phyloP scores from a whole-genome alignment of 371 early-diverging fungal genomes.

The Dichotomocladium elegans region DNA sequence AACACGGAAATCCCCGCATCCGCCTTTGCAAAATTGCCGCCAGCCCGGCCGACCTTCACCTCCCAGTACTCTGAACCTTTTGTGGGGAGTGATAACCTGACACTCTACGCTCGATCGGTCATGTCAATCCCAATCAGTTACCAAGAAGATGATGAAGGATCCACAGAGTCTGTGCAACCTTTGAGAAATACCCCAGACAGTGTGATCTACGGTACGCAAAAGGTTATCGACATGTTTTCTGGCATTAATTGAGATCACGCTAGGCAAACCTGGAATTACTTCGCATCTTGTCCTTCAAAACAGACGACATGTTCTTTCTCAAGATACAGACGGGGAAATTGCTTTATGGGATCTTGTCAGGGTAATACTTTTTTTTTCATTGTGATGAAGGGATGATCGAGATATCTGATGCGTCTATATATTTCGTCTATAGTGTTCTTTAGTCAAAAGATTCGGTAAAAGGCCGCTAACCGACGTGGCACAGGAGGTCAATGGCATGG shows the following conservation, averaged over 20 bases:
- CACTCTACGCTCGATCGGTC: constrained; percentile 45
- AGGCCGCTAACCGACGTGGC: constrained; percentile 58
- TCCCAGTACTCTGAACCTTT: constrained; percentile 28
- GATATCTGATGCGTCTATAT: not conserved
- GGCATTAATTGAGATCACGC: not conserved
- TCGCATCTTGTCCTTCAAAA: constrained; percentile 74
- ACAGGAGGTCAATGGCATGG: constrained; percentile 62
- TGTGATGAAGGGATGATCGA: not conserved
- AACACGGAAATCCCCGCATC: constrained; percentile 41
- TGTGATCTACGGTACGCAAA: constrained; percentile 26
- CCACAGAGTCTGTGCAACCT: constrained; percentile 35
- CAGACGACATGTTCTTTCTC: constrained; percentile 82
- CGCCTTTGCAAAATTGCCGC: constrained; percentile 39
- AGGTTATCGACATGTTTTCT: not conserved
- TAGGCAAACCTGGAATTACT: constrained; percentile 66
- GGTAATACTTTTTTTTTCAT: constrained; percentile 20
- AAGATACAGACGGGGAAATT: constrained; percentile 78
- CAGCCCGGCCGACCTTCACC: constrained; percentile 24
- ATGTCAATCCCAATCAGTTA: constrained; percentile 50
- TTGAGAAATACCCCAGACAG: constrained; percentile 35
- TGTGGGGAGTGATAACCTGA: constrained; percentile 32
- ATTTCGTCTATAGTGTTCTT: constrained; percentile 40
- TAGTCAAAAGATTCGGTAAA: constrained; percentile 57
- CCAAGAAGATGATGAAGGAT: constrained; percentile 39
- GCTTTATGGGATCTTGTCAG: constrained; percentile 88